Percentiles rank a stretch among this genome's conserved stretches.
Conservation (phyloP, 2,329 filamentous ascomycete genomes). For the Intubia oerlemansii region DNA sequence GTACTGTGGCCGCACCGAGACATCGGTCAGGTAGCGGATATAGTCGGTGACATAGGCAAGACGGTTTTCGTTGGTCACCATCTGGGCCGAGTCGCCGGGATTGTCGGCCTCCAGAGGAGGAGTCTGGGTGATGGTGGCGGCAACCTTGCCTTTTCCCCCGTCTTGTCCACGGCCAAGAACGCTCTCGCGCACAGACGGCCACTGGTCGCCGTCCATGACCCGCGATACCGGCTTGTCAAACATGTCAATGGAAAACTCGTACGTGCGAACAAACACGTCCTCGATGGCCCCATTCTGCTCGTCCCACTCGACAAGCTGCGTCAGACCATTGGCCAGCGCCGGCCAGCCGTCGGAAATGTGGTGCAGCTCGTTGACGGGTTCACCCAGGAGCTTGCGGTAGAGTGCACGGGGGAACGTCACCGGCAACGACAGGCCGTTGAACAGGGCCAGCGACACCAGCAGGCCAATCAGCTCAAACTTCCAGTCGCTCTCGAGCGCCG, state of each 20-base stretch:
- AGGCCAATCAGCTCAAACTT: conserved; percentile 81
- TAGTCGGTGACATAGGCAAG: conserved; percentile 67
- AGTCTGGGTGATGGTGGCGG: no score
- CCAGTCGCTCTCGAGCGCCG: conserved; percentile 63
- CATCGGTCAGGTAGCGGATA: conserved; percentile 59
- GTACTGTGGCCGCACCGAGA: conserved; percentile 58
- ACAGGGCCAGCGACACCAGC: conserved; percentile 73
- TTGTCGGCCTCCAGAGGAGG: no score
- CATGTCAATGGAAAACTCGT: conserved; percentile 54
- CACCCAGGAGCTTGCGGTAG: conserved; percentile 57
- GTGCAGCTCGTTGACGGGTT: conserved; percentile 46
- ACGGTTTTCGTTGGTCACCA: conserved; percentile 69
- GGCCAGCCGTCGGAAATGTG: conserved; percentile 82
- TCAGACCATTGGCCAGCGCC: conserved; percentile 53
- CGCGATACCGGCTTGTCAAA: conserved; percentile 35
- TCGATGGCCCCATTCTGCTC: conserved; percentile 54
- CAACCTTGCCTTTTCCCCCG: no score
- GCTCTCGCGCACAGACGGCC: conserved; percentile 28
- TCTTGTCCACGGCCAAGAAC: conserved; percentile 1
- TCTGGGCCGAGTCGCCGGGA: conserved; percentile 22
- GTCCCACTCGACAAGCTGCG: conserved; percentile 53
- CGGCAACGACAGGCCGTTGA: conserved; percentile 81
- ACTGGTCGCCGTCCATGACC: conserved; percentile 27
- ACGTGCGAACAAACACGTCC: conserved; percentile 66
- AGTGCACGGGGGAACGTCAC: conserved; percentile 72